A percentile compares a stretch with the other conserved stretches of the same genome.
phyloP scores from a whole-genome alignment of 2,329 filamentous ascomycete genomes.

The Apiospora saccharicola region DNA sequence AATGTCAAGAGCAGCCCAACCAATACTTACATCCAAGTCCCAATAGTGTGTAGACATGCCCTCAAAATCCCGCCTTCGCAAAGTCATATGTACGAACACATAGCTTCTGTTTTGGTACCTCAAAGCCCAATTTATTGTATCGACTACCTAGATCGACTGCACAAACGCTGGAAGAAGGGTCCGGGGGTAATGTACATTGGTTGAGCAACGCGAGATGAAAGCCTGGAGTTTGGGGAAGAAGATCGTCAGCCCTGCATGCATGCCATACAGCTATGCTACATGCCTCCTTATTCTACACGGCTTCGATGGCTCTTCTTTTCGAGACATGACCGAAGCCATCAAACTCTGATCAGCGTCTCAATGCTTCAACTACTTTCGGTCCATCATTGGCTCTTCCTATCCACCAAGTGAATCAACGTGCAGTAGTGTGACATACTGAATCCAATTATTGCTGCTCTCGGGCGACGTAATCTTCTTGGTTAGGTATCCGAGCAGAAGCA shows the following conservation, averaged over 20 bases:
- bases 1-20: not conserved
- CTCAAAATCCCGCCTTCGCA: not conserved
- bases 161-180: too few species aligned
- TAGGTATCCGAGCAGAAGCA: not conserved
- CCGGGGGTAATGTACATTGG: too few species aligned
- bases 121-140: too few species aligned
- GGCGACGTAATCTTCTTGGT: not conserved
- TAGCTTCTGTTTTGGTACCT: too few species aligned
- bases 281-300: not conserved
- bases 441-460: conserved; percentile 9
- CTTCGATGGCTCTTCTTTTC: conserved; percentile 15
- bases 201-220: not conserved
- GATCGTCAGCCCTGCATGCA: conserved; percentile 3
- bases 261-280: not conserved
- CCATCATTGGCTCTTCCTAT: conserved; percentile 9
- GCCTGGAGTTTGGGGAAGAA: not conserved
- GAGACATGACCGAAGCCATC: conserved; percentile 12
- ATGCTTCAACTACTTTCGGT: not conserved
- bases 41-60: not conserved
- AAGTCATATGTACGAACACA: not conserved
- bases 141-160: too few species aligned
- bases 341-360: conserved; percentile 20
- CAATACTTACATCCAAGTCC: not conserved
- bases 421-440: conserved; percentile 13
- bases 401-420: conserved; percentile 4